Base-by-base conservation (phyloP, 1,284 basidiomycete species). In the Pseudozyma sp. region DNA sequence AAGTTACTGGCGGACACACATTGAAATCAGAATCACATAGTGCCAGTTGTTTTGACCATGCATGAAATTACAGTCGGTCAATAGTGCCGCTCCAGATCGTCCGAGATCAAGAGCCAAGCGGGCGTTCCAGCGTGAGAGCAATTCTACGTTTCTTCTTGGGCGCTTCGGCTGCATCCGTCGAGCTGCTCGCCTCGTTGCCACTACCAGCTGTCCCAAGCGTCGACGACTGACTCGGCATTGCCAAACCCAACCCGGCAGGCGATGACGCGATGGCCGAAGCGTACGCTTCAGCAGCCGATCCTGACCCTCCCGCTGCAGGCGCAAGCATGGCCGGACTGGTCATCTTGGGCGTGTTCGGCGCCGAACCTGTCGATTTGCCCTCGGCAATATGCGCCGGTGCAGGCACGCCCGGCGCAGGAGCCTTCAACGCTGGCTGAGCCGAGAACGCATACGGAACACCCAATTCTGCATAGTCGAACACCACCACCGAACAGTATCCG, bases 401-500 rank as follows among this genome's bases (percentile, higher is more conserved):
- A 2, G 72, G 67, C 16, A 67, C 57, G 33, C 59, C 57, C 0
- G 68, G 54, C 6, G 58, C 64, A 4, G 68, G 66, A 24, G 59
- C 42, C 42, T 68, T 64, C 34, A 82, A 63, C 30, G 73, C 63
- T 0, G 82, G 80, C 52, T 84, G 80, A 7, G 62, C 52, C 3
- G 55, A 47, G 46, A 78, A 70, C 7, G 59, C 43, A 61, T 81
- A 83, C 1, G 82, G 89, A 0, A 92, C 89, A 1, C 97, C 89
- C 52, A 97, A 91, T 85, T 98, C 96, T 81, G 94, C 92, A 75
- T 95, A 84, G 67, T 88, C 88, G 73, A 89, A 89, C 7, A 88
- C 90, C 60, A 97, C 89, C 61, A 97, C 89, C 0, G 96, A 97
- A 86, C 97, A 99, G 85, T 98, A 99, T 1, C 96, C 96, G 84